Base-by-base conservation (phyloP, 2,329 filamentous ascomycete genomes). In the Sporothrix variecibatus region DNA sequence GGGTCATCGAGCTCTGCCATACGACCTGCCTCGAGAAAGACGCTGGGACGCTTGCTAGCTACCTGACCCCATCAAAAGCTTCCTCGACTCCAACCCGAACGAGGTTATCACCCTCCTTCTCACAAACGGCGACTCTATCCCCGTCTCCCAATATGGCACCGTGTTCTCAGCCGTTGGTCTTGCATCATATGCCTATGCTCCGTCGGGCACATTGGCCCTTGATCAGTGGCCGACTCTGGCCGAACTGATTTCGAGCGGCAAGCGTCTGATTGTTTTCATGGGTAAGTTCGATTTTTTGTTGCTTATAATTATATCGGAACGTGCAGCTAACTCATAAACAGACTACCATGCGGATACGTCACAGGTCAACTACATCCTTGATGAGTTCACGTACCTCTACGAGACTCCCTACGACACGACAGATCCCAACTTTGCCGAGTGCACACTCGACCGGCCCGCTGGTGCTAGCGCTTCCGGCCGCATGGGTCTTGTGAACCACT, bases 341-440 rank as follows among this genome's bases (percentile, higher is more conserved):
- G 92, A 94, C 81, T 93, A 88, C 77, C 79, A 86, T 70, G 80
- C 84, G 74, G 84, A 89, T 75, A 83, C 82, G 1, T 81, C 78
- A 43, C 80, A 83, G 69, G 86, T 89, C n/a, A 84, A 88, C 34
- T 93, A 91, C 79, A 88, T 93, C 72, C 84, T 92, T 73, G 84
- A 88, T 79, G 87, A 92, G 79, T 93, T 90, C 79, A 82, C 83
- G 31, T 74, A 72, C 65, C 87, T 92, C 77, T 94, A 92, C 84
- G 93, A 95, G 80, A 95, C 92, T 62, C 85, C 88, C 0, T 95
- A 87, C 82, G 89, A 92, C 76, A 89, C 90, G 75, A 88, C 86
- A 0, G 83, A 87, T 69, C 81, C 86, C 0, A 84, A 83, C 20
- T 91, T 92, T 78, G 89, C 90, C 78, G 87, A 87, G 58, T 95